Evolutionary conservation across 192 early-diverging fungal species (phyloP).

Genomic region (Mortierella alpina): DNA sequence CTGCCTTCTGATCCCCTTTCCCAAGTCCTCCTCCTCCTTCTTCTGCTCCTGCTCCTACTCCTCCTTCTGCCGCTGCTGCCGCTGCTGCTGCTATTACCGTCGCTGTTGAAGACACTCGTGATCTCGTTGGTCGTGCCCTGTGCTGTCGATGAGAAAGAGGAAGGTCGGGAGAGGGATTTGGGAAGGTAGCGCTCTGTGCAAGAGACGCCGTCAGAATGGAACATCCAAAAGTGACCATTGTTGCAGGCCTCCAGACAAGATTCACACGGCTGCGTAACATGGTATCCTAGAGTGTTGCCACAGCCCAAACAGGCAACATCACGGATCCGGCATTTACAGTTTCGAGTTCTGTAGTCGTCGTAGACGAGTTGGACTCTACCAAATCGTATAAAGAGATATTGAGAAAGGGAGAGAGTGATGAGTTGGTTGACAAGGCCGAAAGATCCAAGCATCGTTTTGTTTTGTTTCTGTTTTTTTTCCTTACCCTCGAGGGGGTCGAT

Average conservation of each 20-base stretch:
- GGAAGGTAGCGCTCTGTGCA: constrained; percentile 39
- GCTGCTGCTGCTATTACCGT: neutral
- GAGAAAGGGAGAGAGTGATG: too few relatives aligned
- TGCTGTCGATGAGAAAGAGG: constrained; percentile 13
- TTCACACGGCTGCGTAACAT: constrained; percentile 76
- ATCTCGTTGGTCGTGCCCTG: neutral
- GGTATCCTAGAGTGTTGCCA: constrained; percentile 79
- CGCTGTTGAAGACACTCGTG: neutral
- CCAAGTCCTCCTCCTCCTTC: neutral
- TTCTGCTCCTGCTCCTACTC: neutral
- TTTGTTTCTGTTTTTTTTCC: neutral
- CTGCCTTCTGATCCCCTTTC: constrained; percentile 1
- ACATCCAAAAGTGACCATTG: constrained; percentile 77
- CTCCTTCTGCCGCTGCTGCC: neutral
- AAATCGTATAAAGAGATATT: too few relatives aligned
- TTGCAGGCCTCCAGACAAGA: constrained; percentile 66
- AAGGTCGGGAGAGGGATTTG: neutral
- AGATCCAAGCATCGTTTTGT: neutral
- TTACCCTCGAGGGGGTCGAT: constrained; percentile 72
- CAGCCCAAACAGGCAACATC: constrained; percentile 84
- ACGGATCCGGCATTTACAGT: constrained; percentile 80
- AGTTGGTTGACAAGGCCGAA: too few relatives aligned
- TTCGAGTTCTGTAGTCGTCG: constrained; percentile 83
- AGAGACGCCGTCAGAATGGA: constrained; percentile 61
- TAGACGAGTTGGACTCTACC: constrained; percentile 77